A percentile compares a stretch with the other conserved stretches of the same genome.
Evolutionary conservation across 164 flowering plant species (phyloP).

Genomic region (Annona cherimola): DNA sequence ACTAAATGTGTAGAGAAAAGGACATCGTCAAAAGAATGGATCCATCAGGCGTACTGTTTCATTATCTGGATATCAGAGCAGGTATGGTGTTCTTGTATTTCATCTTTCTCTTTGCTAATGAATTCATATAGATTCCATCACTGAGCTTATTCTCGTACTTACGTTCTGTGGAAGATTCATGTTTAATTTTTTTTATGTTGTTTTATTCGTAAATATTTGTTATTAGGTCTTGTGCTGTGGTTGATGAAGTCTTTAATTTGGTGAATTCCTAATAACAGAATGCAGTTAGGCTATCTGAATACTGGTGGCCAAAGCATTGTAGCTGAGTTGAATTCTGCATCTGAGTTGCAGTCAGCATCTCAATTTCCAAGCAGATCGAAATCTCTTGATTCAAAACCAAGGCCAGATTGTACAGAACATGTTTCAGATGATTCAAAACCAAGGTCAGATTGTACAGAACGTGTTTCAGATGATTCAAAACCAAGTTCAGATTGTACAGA

Average conservation of each 20-base stretch:
- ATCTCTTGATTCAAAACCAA: constrained; percentile 29
- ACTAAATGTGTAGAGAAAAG: constrained; percentile 44
- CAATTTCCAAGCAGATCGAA: constrained; percentile 34
- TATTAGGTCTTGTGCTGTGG: not conserved
- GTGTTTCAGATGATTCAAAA: constrained; percentile 21
- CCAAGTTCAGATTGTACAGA: not conserved
- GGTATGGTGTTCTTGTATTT: constrained; percentile 31
- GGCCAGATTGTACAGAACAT: not conserved
- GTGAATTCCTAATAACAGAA: constrained; percentile 33
- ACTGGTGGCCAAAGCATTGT: constrained; percentile 32
- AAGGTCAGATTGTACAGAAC: not conserved
- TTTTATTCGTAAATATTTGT: not conserved
- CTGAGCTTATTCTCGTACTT: not conserved
- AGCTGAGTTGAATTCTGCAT: constrained; percentile 37
- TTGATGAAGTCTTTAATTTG: constrained; percentile 1
- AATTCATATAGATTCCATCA: not conserved
- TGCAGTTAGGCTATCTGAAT: constrained; percentile 31
- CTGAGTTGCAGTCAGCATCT: constrained; percentile 32
- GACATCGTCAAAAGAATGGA: constrained; percentile 35
- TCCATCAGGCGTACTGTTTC: constrained; percentile 29
- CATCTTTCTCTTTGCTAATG: not conserved
- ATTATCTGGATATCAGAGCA: constrained; percentile 30
- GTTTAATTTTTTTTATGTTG: no score
- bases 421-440: no score
- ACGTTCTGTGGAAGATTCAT: not conserved